phyloP scores from a whole-genome alignment of 1,139 yeast species.

The Blastobotrys serpentis region DNA sequence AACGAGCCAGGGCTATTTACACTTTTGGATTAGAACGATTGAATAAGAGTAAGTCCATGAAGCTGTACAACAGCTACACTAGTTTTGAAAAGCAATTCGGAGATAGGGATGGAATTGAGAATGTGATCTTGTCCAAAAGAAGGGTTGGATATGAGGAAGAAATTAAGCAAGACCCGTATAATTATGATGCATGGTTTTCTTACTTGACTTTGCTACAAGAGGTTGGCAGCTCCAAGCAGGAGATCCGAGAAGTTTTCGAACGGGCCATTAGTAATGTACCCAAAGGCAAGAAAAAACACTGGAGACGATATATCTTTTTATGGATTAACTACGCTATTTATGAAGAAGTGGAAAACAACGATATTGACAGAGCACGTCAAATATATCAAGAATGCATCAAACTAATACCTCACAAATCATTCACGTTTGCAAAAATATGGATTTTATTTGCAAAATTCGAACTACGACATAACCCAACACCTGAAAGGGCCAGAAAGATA shows the following conservation, averaged over 20 bases:
- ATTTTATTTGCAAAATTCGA: slow-evolving; percentile 69
- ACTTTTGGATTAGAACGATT: slow-evolving; percentile 51
- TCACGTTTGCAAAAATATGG: slow-evolving; percentile 79
- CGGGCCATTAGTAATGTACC: slow-evolving; percentile 50
- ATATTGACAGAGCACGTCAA: slow-evolving; percentile 49
- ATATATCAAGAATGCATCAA: slow-evolving; percentile 53
- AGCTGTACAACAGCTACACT: slow-evolving; percentile 50
- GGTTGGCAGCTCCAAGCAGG: slow-evolving; percentile 35
- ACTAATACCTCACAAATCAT: slow-evolving; percentile 54
- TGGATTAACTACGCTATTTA: slow-evolving; percentile 69
- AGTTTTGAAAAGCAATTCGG: slow-evolving; percentile 70
- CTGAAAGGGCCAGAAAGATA: slow-evolving; percentile 60
- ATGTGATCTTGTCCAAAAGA: slow-evolving; percentile 54
- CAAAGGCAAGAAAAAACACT: slow-evolving; percentile 40
- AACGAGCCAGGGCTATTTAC: slow-evolving; percentile 66
- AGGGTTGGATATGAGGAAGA: slow-evolving; percentile 53
- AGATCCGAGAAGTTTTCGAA: slow-evolving; percentile 44
- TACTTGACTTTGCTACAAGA: slow-evolving; percentile 52
- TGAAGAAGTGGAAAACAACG: slow-evolving; percentile 53
- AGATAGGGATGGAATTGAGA: slow-evolving; percentile 51
- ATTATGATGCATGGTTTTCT: slow-evolving; percentile 83
- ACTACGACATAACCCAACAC: slow-evolving; percentile 52
- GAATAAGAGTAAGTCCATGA: slow-evolving; percentile 43
- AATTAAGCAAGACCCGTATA: slow-evolving; percentile 49
- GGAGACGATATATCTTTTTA: slow-evolving; percentile 69